These are phyloP conservation scores for Bryoerythrophyllum caledonicum DNA, from an alignment of 225 moss, liverwort and hornwort genomes.

Conservation along the genomic window DNA sequence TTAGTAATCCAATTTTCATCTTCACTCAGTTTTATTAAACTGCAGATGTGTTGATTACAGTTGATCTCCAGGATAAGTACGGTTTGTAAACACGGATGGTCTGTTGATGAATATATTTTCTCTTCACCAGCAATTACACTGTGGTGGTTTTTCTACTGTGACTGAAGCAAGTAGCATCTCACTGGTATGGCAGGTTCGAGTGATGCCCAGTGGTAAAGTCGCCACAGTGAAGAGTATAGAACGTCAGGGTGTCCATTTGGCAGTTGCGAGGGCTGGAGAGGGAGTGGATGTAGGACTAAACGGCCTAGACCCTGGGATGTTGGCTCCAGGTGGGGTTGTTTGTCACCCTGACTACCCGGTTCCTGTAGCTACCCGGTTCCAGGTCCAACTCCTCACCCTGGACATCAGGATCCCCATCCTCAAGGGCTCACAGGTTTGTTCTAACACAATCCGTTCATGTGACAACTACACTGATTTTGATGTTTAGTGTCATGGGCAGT, in stretches of 20 bases:
- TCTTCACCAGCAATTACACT: too few species aligned
- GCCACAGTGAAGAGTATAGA: conserved; percentile 80
- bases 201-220: conserved; percentile 79
- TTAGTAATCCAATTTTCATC: too few species aligned
- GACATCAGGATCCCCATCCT: conserved; percentile 78
- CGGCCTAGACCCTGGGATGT: conserved; percentile 71
- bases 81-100: too few species aligned
- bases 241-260: conserved; percentile 60
- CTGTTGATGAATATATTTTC: too few species aligned
- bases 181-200: conserved; percentile 63
- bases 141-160: too few species aligned
- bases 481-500: too few species aligned
- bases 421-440: conserved; percentile 76
- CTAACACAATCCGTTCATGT: background rate
- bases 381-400: conserved; percentile 77
- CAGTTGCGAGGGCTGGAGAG: conserved; percentile 78
- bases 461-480: too few species aligned
- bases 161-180: too few species aligned
- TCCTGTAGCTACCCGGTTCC: conserved; percentile 75
- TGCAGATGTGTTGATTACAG: background rate
- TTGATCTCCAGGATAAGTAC: background rate
- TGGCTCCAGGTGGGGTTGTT: conserved; percentile 73
- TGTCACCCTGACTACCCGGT: conserved; percentile 96
- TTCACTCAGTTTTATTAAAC: too few species aligned
- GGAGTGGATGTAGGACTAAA: conserved; percentile 88